Conservation (phyloP, 2,329 filamentous ascomycete genomes). For the Microsporum canis region DNA sequence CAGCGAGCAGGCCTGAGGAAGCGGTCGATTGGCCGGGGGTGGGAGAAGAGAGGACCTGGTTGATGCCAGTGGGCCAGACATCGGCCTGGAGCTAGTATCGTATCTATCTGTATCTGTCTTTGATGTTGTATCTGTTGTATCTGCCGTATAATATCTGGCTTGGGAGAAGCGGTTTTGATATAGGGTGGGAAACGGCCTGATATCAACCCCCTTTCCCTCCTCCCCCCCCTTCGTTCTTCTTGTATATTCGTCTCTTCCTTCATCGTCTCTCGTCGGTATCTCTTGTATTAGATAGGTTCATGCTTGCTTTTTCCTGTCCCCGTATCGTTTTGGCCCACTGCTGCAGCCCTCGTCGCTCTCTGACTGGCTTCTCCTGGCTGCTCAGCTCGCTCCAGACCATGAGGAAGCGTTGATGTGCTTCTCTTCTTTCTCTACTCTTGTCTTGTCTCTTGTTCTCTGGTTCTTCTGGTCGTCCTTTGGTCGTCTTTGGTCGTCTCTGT, state of each 20-base stretch:
- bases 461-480: not conserved
- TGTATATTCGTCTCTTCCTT: not conserved
- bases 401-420: not conserved
- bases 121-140: not conserved
- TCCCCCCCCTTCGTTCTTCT: not conserved
- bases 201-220: not conserved
- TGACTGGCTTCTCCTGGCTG: not conserved
- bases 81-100: not conserved
- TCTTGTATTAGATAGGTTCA: not conserved
- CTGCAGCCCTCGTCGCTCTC: not conserved
- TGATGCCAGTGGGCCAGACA: not conserved
- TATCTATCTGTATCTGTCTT: not conserved
- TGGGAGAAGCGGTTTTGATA: not conserved
- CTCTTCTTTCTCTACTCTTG: not conserved
- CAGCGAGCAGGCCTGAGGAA: not conserved
- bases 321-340: not conserved
- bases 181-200: not conserved
- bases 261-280: not conserved
- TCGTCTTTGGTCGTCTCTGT: not conserved
- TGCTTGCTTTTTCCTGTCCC: not conserved
- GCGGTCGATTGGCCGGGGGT: constrained; percentile 1
- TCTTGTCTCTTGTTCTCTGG: not conserved
- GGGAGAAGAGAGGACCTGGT: not conserved
- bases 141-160: not conserved
- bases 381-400: not conserved